phyloP scores from a whole-genome alignment of 1,284 basidiomycete species.

The Inonotus obliquus region DNA sequence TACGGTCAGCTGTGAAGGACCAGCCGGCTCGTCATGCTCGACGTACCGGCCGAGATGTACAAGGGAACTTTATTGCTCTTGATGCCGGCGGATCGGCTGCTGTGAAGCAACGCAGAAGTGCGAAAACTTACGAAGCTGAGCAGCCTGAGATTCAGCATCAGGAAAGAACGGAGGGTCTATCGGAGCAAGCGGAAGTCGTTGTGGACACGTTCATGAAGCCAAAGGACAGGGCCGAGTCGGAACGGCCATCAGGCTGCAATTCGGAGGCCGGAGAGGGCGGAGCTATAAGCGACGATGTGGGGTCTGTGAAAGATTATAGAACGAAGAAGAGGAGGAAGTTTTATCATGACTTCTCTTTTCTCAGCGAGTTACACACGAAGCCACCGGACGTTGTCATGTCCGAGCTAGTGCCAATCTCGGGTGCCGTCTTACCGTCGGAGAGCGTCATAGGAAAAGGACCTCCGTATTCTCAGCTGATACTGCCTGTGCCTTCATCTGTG shows the following conservation, averaged over 20 bases:
- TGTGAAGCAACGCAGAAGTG: slow-evolving; percentile 22
- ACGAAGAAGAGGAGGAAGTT: slow-evolving; percentile 37
- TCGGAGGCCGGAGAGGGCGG: slow-evolving; percentile 4
- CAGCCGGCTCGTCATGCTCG: slow-evolving; percentile 23
- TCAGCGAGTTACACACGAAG: slow-evolving; percentile 21
- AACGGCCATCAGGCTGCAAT: neutral
- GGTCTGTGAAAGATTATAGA: slow-evolving; percentile 25
- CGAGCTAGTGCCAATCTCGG: neutral
- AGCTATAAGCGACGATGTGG: slow-evolving; percentile 2
- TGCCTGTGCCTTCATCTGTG: slow-evolving; percentile 45
- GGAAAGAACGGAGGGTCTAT: slow-evolving; percentile 23
- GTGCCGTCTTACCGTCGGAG: neutral
- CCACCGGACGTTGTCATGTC: slow-evolving; percentile 16
- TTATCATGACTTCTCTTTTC: slow-evolving; percentile 35
- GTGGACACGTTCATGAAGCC: slow-evolving; percentile 20
- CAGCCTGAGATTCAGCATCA: slow-evolving; percentile 23
- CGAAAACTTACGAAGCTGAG: neutral
- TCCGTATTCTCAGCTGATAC: neutral
- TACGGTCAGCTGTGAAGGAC: neutral
- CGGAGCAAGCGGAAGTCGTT: slow-evolving; percentile 23
- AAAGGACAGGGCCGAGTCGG: slow-evolving; percentile 7
- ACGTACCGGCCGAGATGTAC: slow-evolving; percentile 33
- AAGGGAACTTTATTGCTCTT: slow-evolving; percentile 42
- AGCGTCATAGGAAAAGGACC: neutral
- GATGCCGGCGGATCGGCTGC: slow-evolving; percentile 36